These are phyloP conservation scores for Clonostachys chloroleuca DNA, from an alignment of 2,329 filamentous ascomycete species.

Conservation along the genomic window DNA sequence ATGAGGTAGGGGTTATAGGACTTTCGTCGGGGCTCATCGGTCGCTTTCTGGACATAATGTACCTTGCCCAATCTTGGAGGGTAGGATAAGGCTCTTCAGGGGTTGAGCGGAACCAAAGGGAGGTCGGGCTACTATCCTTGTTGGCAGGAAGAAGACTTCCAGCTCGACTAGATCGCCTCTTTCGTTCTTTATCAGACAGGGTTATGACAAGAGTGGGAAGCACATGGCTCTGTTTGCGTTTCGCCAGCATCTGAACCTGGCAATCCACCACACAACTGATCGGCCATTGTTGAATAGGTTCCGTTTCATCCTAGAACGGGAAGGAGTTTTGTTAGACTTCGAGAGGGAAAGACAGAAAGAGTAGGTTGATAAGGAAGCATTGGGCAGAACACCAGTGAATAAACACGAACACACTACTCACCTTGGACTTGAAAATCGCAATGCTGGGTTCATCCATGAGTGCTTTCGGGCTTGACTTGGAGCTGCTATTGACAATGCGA, in stretches of 20 bases:
- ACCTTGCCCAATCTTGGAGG: constrained; percentile 56
- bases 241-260: constrained; percentile 52
- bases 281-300: constrained; percentile 49
- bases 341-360: no score
- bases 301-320: constrained; percentile 33
- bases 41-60: constrained; percentile 40
- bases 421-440: constrained; percentile 53
- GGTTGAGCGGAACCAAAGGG: constrained; percentile 52
- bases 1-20: constrained; percentile 47
- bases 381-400: no score
- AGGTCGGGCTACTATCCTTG: constrained; percentile 43
- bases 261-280: constrained; percentile 49
- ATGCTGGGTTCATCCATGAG: constrained; percentile 40
- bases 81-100: constrained; percentile 44
- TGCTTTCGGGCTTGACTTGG: constrained; percentile 25
- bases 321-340: no score
- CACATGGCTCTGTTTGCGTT: constrained; percentile 57
- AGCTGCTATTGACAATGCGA: constrained; percentile 21
- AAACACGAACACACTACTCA: constrained; percentile 12
- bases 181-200: constrained; percentile 56
- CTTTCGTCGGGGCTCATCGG: constrained; percentile 42
- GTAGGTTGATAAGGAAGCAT: no score
- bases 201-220: constrained; percentile 56
- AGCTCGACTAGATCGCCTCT: constrained; percentile 60
- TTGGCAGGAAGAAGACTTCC: constrained; percentile 46